phyloP scores from a whole-genome alignment of 2,329 filamentous ascomycete genomes.

The Claviceps purpurea region DNA sequence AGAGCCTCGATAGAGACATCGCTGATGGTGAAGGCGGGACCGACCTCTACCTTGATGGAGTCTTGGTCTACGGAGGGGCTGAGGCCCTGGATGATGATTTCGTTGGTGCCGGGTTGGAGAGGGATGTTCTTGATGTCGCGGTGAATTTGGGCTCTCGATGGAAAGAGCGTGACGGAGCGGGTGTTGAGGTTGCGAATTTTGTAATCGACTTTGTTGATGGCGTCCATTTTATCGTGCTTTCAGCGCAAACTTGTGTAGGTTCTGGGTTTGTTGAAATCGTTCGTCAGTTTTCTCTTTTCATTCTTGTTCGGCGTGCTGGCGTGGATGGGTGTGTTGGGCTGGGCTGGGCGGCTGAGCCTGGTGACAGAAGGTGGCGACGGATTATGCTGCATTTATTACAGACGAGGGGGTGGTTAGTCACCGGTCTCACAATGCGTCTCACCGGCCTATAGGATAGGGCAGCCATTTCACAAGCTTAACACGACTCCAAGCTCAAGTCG shows the following conservation, averaged over 20 bases:
- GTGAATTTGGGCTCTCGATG: slow-evolving; percentile 44
- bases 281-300: background rate
- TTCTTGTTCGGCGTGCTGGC: too few species aligned
- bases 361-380: too few species aligned
- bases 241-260: too few species aligned
- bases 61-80: slow-evolving; percentile 42
- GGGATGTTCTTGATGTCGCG: slow-evolving; percentile 43
- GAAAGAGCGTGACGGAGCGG: slow-evolving; percentile 50
- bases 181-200: slow-evolving; percentile 43
- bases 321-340: too few species aligned
- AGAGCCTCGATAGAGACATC: slow-evolving; percentile 48
- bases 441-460: too few species aligned
- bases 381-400: too few species aligned
- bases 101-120: slow-evolving; percentile 37
- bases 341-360: too few species aligned
- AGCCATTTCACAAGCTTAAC: too few species aligned
- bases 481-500: too few species aligned
- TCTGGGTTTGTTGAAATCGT: too few species aligned
- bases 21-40: slow-evolving; percentile 39
- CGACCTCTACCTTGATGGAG: slow-evolving; percentile 48
- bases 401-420: too few species aligned
- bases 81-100: slow-evolving; percentile 43
- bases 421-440: too few species aligned
- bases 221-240: slow-evolving; percentile 21
- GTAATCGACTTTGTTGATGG: slow-evolving; percentile 33